Evolutionary conservation across 176 grass and related monocot species (phyloP).

Genomic region (Aegilops speltoides): DNA sequence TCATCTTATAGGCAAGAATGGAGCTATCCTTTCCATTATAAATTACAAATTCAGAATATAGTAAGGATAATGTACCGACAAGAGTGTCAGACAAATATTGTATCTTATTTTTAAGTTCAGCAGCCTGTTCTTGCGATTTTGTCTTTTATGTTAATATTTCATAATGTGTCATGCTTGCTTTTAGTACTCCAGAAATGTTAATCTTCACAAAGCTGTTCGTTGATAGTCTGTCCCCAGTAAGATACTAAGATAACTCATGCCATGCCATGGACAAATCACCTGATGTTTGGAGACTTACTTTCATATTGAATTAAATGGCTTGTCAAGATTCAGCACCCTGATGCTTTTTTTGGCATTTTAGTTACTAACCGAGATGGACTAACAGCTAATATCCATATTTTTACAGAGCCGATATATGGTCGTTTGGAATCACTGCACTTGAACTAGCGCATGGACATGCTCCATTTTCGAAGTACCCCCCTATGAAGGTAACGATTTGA

Average conservation of each 20-base stretch:
- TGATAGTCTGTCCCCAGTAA: neutral
- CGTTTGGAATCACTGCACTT: slow-evolving; percentile 98
- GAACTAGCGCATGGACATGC: slow-evolving; percentile 98
- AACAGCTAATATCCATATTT: slow-evolving; percentile 17
- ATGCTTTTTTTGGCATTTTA: slow-evolving; percentile 13
- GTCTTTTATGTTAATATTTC: neutral
- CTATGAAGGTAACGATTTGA: slow-evolving; percentile 78
- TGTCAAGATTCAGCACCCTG: neutral
- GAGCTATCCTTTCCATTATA: neutral
- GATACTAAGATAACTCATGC: neutral
- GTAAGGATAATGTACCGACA: neutral
- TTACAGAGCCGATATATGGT: slow-evolving; percentile 99
- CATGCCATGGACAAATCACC: neutral
- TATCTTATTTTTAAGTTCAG: neutral
- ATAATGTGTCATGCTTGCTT: slow-evolving; percentile 18
- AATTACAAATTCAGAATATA: slow-evolving; percentile 10
- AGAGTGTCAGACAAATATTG: neutral
- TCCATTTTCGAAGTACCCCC: slow-evolving; percentile 99
- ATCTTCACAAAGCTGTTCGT: neutral
- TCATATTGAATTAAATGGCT: neutral
- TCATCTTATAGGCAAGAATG: neutral
- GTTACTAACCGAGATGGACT: slow-evolving; percentile 7
- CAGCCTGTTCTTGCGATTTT: neutral
- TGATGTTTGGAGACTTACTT: neutral
- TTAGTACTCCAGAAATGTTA: neutral